These are phyloP conservation scores for Triticum aestivum DNA, from an alignment of 176 grass and related monocot species.

Conservation along the genomic window IWGSC_CS_RefSeq_v2.1 NC_057795.1:195228565-195229064, in stretches of 20 bases:
- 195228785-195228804: slow-evolving; percentile 39
- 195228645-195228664: slow-evolving; percentile 86
- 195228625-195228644: slow-evolving; percentile 77
- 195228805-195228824: slow-evolving; percentile 45
- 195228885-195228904: background rate
- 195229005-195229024: background rate
- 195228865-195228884: slow-evolving; percentile 69
- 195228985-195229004: slow-evolving; percentile 41
- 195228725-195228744: slow-evolving; percentile 72
- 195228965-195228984: slow-evolving; percentile 63
- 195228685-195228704: slow-evolving; percentile 54
- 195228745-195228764: slow-evolving; percentile 56
- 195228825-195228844: slow-evolving; percentile 58
- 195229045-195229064: slow-evolving; percentile 28
- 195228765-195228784: slow-evolving; percentile 44
- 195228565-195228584: slow-evolving; percentile 81
- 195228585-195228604: slow-evolving; percentile 34
- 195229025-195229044: slow-evolving; percentile 29
- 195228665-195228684: slow-evolving; percentile 88
- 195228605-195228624: slow-evolving; percentile 70
- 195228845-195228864: slow-evolving; percentile 75
- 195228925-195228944: slow-evolving; percentile 63
- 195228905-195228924: slow-evolving; percentile 56
- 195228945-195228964: slow-evolving; percentile 47
- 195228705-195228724: slow-evolving; percentile 43